Evolutionary conservation across 148 eudicot species (phyloP).

Genomic region (Tetragonia tetragonoides): DNA sequence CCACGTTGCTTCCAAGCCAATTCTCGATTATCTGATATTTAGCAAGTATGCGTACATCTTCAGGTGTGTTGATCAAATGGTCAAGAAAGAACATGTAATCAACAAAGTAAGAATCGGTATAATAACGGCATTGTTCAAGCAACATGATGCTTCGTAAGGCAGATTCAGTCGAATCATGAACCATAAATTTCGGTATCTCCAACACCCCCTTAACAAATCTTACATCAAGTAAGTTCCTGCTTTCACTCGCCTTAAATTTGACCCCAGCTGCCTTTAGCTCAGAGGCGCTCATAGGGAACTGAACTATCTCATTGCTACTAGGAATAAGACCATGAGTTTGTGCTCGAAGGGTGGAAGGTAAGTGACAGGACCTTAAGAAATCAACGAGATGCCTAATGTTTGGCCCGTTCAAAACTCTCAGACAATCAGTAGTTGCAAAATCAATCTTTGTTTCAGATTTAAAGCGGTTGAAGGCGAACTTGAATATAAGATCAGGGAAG

Average conservation of each 20-base stretch:
- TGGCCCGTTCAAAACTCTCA: background rate
- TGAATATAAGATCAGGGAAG: no score
- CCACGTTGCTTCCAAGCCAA: slow-evolving; percentile 22
- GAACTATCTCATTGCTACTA: background rate
- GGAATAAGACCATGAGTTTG: no score
- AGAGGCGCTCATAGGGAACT: slow-evolving; percentile 14
- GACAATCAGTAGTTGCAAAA: no score
- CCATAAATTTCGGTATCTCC: slow-evolving; percentile 15
- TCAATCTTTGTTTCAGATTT: no score
- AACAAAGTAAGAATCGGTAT: slow-evolving; percentile 24
- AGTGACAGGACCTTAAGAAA: slow-evolving; percentile 9
- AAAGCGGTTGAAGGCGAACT: no score
- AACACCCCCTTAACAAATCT: slow-evolving; percentile 13
- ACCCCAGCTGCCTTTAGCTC: slow-evolving; percentile 30
- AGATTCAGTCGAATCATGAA: slow-evolving; percentile 11
- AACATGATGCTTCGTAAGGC: slow-evolving; percentile 21
- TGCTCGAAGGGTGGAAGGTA: slow-evolving; percentile 11
- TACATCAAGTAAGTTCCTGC: slow-evolving; percentile 15
- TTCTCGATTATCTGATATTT: slow-evolving; percentile 23
- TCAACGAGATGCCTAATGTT: slow-evolving; percentile 19
- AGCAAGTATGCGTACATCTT: slow-evolving; percentile 24
- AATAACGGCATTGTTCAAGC: slow-evolving; percentile 24
- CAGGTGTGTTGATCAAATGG: slow-evolving; percentile 20
- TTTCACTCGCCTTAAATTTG: slow-evolving; percentile 8
- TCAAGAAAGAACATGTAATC: slow-evolving; percentile 24